Base-by-base conservation (phyloP, 179 eudicot genomes). In the Beta macrorhiza region DNA sequence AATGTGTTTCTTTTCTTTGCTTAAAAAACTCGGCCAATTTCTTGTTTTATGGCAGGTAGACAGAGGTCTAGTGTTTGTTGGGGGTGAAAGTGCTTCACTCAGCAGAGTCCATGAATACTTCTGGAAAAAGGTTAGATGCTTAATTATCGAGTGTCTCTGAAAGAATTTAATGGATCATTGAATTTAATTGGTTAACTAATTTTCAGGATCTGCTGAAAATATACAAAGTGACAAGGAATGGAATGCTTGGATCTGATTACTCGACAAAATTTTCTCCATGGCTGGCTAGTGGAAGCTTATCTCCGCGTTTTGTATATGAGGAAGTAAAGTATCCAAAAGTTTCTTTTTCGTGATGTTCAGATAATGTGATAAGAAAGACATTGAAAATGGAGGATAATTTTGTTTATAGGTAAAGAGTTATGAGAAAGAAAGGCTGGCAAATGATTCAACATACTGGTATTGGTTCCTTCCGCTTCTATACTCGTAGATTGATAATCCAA, bases 191-290 rank as follows among this genome's bases (percentile, higher is more conserved):
- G 47, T 47, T 69, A 5, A 42, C 13, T 56, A 71, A 17, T 64
- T 44, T 82, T 15, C 83, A 95, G 99, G 98, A 95, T 89, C 83
- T 91, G 69, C 52, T 93, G 77, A 88, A 80, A 85, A 82, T 68
- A 19, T 95, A 95, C 57, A 95, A 95, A 85, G 93, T 85, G 77
- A 91, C 97, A 16, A 90, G 99, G 78, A 93, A 95, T 73, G 98
- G 98, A 42, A 95, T 95, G 99, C 78, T 93, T 57, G 99, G 98
- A 79, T 90, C 97, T 80, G 94, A 95, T 84, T 95, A 95, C 87
- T 95, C 99, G 0, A 95, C 99, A n/a, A 95, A 93, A 51, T 91
- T 95, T 80, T 95, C 99, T 78, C 95, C 97, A 63, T 95, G 99
- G 99, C 90, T 95, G 72, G 98, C 99, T 61, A 89, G 89, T 59